These are phyloP conservation scores for Margaritispora aquatica DNA, from an alignment of 495 filamentous ascomycete species.

Conservation along the genomic window DNA sequence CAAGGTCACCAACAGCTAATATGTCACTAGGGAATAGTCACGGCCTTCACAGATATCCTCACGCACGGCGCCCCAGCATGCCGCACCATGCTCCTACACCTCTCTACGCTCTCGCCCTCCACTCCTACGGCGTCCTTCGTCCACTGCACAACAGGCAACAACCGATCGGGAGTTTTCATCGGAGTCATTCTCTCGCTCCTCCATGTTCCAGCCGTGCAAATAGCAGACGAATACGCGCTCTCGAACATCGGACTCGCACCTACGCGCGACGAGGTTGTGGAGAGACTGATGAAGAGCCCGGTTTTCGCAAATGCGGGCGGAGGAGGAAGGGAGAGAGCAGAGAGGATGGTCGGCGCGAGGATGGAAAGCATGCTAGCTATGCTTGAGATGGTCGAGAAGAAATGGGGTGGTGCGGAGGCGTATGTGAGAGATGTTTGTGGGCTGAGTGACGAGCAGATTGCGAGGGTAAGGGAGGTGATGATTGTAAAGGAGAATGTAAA, in stretches of 20 bases:
- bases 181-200: conserved; percentile 48
- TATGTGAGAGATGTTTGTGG: conserved; percentile 27
- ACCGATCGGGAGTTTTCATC: conserved; percentile 57
- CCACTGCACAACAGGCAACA: conserved; percentile 47
- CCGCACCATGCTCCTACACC: conserved; percentile 8
- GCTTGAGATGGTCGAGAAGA: conserved; percentile 28
- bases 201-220: conserved; percentile 24
- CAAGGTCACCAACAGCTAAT: too few species aligned
- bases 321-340: conserved; percentile 20
- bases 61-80: conserved; percentile 15
- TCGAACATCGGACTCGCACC: conserved; percentile 26
- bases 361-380: conserved; percentile 29
- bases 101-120: not conserved
- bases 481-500: not conserved
- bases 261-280: conserved; percentile 19
- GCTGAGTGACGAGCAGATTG: conserved; percentile 26
- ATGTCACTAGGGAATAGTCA: conserved; percentile 16
- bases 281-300: conserved; percentile 21
- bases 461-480: conserved; percentile 21
- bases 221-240: conserved; percentile 35
- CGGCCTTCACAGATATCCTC: conserved; percentile 21
- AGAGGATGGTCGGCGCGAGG: conserved; percentile 22
- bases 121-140: conserved; percentile 26
- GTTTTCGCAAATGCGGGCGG: conserved; percentile 11
- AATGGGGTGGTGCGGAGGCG: conserved; percentile 30